A percentile compares a stretch with the other conserved stretches of the same genome.
phyloP scores from a whole-genome alignment of 2,329 filamentous ascomycete genomes.

The Arthrobotrys sphaeroides region DNA sequence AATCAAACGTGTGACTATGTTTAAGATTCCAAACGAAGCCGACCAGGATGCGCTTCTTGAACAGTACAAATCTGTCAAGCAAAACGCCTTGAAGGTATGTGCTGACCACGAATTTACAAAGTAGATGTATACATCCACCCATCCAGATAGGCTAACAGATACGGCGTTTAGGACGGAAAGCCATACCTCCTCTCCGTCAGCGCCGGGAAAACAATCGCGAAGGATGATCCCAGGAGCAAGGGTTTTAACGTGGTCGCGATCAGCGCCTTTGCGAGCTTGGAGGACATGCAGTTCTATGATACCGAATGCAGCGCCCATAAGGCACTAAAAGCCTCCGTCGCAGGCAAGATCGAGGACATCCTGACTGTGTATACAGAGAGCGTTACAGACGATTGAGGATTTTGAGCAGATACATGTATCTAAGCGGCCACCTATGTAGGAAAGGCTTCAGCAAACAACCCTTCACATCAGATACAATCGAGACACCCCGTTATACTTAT shows the following conservation, averaged over 20 bases:
- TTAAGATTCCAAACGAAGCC: conserved; percentile 66
- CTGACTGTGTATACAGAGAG: conserved; percentile 59
- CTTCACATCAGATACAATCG: background rate
- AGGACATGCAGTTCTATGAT: conserved; percentile 78
- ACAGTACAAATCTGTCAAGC: conserved; percentile 63
- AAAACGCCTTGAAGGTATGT: conserved; percentile 63
- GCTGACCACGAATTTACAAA: conserved; percentile 39
- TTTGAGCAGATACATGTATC: conserved; percentile 13
- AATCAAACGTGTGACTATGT: conserved; percentile 67
- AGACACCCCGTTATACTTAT: background rate
- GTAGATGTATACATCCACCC: background rate
- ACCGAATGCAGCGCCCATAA: conserved; percentile 68
- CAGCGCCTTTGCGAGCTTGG: conserved; percentile 71
- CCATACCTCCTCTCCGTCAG: conserved; percentile 72
- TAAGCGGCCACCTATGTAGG: too few relatives aligned
- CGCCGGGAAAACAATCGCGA: conserved; percentile 64
- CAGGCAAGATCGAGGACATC: conserved; percentile 58
- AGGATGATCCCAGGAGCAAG: conserved; percentile 70
- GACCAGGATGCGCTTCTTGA: conserved; percentile 63
- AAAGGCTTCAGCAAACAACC: too few relatives aligned
- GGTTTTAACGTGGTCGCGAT: conserved; percentile 73
- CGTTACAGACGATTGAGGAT: conserved; percentile 17
- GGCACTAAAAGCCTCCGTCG: conserved; percentile 62
- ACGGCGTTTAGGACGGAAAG: conserved; percentile 71
- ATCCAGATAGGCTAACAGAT: background rate